These are phyloP conservation scores for Thymus quinquecostatus DNA, from an alignment of 257 asterid genomes.

Conservation along the genomic window DNA sequence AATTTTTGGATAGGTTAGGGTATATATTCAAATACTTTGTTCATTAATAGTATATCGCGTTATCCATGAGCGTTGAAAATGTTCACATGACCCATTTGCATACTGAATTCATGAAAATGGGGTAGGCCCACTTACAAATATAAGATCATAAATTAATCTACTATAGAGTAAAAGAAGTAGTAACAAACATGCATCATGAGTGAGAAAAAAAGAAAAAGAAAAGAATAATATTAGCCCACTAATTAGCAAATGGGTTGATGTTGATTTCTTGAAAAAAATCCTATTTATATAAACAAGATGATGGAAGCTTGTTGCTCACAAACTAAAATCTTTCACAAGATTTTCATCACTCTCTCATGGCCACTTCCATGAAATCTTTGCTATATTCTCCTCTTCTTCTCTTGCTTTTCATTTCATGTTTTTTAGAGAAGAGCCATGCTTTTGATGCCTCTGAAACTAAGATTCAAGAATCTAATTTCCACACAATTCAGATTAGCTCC, in stretches of 20 bases:
- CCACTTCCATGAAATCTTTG: constrained; percentile 25
- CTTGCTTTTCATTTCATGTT: constrained; percentile 23
- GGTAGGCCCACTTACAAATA: neutral
- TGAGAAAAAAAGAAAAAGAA: neutral
- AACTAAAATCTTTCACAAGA: neutral
- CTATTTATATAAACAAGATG: constrained; percentile 21
- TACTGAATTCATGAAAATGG: neutral
- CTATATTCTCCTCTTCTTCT: constrained; percentile 25
- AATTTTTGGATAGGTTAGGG: too few relatives aligned
- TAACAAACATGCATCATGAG: constrained; percentile 17
- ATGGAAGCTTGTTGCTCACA: constrained; percentile 8
- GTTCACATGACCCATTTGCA: neutral
- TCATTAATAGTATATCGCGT: too few relatives aligned
- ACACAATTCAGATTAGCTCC: constrained; percentile 41
- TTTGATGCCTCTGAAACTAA: constrained; percentile 16
- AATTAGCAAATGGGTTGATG: constrained; percentile 13
- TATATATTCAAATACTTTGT: too few relatives aligned
- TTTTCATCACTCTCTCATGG: constrained; percentile 15
- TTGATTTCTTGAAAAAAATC: constrained; percentile 32
- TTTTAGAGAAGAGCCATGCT: constrained; percentile 11
- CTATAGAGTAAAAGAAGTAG: neutral
- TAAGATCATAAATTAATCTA: neutral
- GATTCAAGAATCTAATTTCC: constrained; percentile 25
- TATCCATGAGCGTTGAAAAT: too few relatives aligned
- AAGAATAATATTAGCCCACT: constrained; percentile 1